Evolutionary conservation across 208 protist species (phyloP).

Genomic region (Crithidia thermophila): DNA sequence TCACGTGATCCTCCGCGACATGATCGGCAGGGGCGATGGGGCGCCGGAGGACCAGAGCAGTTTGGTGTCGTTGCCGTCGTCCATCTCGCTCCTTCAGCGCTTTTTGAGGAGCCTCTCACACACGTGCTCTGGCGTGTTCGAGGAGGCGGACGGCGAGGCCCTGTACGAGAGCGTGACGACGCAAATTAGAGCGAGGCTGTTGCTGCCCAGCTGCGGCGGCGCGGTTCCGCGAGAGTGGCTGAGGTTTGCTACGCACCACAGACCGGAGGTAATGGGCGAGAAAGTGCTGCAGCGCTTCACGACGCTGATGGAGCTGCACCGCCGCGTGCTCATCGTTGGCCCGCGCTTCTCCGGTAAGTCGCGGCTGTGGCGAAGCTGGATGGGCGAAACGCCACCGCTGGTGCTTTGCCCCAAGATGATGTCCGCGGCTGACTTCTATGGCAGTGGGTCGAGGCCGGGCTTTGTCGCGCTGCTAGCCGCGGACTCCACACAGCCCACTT

Average conservation of each 20-base stretch:
- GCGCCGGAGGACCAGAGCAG: background rate
- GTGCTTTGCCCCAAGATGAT: slow-evolving; percentile 66
- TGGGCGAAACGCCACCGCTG: slow-evolving; percentile 39
- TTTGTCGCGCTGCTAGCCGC: slow-evolving; percentile 16
- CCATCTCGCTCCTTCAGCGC: slow-evolving; percentile 9
- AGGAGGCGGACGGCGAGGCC: slow-evolving; percentile 31
- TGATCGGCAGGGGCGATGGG: slow-evolving; percentile 8
- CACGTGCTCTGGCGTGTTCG: slow-evolving; percentile 45
- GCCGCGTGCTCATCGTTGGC: slow-evolving; percentile 64
- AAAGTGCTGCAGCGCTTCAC: slow-evolving; percentile 47
- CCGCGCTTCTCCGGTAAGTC: slow-evolving; percentile 75
- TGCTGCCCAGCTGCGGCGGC: slow-evolving; percentile 28
- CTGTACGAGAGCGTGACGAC: slow-evolving; percentile 46
- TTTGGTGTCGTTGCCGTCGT: background rate
- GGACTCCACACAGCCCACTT: background rate
- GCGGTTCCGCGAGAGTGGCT: slow-evolving; percentile 3
- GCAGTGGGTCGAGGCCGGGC: slow-evolving; percentile 36
- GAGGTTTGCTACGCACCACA: background rate
- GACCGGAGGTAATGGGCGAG: slow-evolving; percentile 9
- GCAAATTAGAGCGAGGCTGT: slow-evolving; percentile 42
- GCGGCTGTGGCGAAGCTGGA: slow-evolving; percentile 66
- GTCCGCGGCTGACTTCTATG: slow-evolving; percentile 72
- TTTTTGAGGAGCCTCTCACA: slow-evolving; percentile 28
- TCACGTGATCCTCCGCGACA: slow-evolving; percentile 41
- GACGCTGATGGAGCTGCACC: slow-evolving; percentile 48